phyloP scores from a whole-genome alignment of 495 filamentous ascomycete species.

The Articulospora tetracladia region DNA sequence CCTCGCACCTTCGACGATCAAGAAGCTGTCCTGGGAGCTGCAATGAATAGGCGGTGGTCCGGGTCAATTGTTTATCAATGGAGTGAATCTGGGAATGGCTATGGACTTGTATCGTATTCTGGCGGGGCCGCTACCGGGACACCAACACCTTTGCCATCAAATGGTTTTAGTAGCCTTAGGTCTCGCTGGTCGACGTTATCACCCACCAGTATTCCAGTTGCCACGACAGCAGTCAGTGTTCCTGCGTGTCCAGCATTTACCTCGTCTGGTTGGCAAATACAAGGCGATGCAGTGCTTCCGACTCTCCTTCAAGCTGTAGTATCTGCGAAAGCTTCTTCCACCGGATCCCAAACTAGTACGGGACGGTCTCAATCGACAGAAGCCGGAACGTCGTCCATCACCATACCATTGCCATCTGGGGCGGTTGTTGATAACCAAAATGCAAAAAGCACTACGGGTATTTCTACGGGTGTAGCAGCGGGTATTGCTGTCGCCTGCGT shows the following conservation, averaged over 20 bases:
- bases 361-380: not conserved
- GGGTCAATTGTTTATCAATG: constrained; percentile 82
- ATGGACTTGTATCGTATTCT: constrained; percentile 76
- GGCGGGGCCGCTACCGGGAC: constrained; percentile 44
- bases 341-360: not conserved
- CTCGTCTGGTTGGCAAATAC: not conserved
- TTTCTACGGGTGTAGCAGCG: constrained; percentile 3
- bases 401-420: not conserved
- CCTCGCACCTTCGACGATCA: constrained; percentile 74
- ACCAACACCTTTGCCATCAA: constrained; percentile 61
- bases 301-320: not conserved
- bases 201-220: constrained; percentile 58
- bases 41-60: constrained; percentile 72
- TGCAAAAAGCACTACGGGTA: not conserved
- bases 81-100: constrained; percentile 75
- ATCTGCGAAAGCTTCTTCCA: not conserved
- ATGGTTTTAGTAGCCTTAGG: constrained; percentile 70
- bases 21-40: constrained; percentile 61
- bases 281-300: not conserved
- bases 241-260: constrained; percentile 68
- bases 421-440: not conserved
- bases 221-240: constrained; percentile 57
- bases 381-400: not conserved
- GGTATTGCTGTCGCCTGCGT: constrained; percentile 1
- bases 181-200: constrained; percentile 67